These are phyloP conservation scores for Aquanectria penicillioides DNA, from an alignment of 2,329 filamentous ascomycete species.

Conservation along the genomic window DNA sequence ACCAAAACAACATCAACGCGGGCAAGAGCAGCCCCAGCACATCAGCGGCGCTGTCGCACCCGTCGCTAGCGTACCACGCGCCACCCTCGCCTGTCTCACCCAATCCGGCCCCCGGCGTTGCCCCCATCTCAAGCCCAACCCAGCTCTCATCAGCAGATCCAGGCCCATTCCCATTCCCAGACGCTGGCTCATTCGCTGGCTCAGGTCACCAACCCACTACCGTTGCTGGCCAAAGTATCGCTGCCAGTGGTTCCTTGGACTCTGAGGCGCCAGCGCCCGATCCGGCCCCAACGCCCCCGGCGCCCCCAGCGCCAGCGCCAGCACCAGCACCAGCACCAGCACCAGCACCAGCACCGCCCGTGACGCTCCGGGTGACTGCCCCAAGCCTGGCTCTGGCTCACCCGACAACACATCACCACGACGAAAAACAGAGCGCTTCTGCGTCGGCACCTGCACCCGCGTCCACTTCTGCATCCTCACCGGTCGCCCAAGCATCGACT, in stretches of 20 bases:
- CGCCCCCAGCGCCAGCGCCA: too few relatives aligned
- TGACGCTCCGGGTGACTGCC: conserved; percentile 29
- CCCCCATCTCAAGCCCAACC: conserved; percentile 22
- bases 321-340: too few relatives aligned
- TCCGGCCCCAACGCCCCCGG: conserved; percentile 21
- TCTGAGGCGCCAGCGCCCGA: conserved; percentile 23
- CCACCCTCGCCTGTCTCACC: conserved; percentile 40
- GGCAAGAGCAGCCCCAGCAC: conserved; percentile 31
- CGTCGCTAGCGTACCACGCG: conserved; percentile 32
- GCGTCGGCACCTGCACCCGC: conserved; percentile 22
- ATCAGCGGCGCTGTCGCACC: conserved; percentile 34
- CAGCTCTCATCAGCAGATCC: conserved; percentile 25
- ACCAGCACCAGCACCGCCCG: too few relatives aligned
- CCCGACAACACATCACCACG: conserved; percentile 41
- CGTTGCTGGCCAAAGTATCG: conserved; percentile 18
- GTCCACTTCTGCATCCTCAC: conserved; percentile 18
- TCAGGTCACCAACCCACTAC: conserved; percentile 1
- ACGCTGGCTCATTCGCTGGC: conserved; percentile 22
- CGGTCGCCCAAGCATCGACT: conserved; percentile 24
- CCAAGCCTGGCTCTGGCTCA: conserved; percentile 28
- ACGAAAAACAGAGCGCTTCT: conserved; percentile 40
- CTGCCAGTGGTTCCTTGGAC: conserved; percentile 30
- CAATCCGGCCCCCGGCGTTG: conserved; percentile 37
- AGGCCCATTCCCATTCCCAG: conserved; percentile 34
- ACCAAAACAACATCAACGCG: conserved; percentile 24